These are phyloP conservation scores for Hemileccinum impolitum DNA, from an alignment of 768 basidiomycete genomes.

Conservation along the genomic window DNA sequence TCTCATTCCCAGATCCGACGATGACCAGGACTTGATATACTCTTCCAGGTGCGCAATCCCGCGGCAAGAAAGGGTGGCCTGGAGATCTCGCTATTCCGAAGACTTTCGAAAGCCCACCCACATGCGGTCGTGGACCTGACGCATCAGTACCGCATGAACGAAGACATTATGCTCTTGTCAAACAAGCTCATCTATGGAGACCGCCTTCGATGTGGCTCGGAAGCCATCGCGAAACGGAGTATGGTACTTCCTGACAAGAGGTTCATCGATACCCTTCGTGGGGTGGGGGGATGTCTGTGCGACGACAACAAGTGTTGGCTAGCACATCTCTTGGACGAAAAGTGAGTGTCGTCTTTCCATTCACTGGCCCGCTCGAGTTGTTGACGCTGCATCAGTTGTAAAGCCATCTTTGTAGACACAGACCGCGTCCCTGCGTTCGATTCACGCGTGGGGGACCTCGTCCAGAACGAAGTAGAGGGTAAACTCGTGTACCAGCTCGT, in stretches of 20 bases:
- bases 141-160: constrained; percentile 95
- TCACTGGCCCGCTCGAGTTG: not conserved
- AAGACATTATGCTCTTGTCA: constrained; percentile 89
- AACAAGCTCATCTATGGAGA: constrained; percentile 84
- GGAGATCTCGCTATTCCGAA: constrained; percentile 86
- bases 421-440: constrained; percentile 77
- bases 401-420: constrained; percentile 93
- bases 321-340: constrained; percentile 55
- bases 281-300: constrained; percentile 27
- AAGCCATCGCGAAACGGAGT: constrained; percentile 57
- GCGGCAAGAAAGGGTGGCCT: constrained; percentile 82
- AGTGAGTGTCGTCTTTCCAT: constrained; percentile 38
- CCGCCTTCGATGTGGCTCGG: constrained; percentile 74
- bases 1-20: not conserved
- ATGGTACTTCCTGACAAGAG: constrained; percentile 50
- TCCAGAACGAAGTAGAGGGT: constrained; percentile 87
- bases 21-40: not conserved
- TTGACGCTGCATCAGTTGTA: constrained; percentile 50
- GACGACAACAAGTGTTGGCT: constrained; percentile 63
- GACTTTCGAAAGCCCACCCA: constrained; percentile 84
- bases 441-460: constrained; percentile 79
- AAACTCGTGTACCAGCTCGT: constrained; percentile 62
- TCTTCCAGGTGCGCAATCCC: constrained; percentile 70
- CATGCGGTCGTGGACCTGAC: constrained; percentile 80
- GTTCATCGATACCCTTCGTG: constrained; percentile 47